These are phyloP conservation scores for Chlorella sp. DNA, from an alignment of 139 green algal species.

Conservation along the genomic window DNA sequence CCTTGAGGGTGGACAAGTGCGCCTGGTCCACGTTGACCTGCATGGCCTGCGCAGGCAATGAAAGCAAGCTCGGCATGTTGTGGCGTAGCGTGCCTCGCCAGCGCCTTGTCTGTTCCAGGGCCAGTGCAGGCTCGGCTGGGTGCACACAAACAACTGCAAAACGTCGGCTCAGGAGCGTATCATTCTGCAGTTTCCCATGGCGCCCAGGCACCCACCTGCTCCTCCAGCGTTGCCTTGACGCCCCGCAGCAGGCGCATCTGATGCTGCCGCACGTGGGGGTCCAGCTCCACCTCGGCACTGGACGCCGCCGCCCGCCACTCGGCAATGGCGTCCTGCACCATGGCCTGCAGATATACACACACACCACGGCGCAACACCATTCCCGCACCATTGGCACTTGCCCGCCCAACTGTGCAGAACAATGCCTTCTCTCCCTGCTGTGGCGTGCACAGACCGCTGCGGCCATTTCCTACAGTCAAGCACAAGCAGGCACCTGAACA, in stretches of 20 bases:
- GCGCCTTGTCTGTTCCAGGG: too few species aligned
- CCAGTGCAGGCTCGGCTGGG: too few species aligned
- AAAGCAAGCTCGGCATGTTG: too few species aligned
- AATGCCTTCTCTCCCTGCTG: too few species aligned
- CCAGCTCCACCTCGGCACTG: not conserved
- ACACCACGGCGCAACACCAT: too few species aligned
- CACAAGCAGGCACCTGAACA: not conserved
- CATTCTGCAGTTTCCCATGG: not conserved
- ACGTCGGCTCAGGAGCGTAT: not conserved
- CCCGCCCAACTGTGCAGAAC: too few species aligned
- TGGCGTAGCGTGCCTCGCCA: too few species aligned
- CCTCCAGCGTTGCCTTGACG: constrained; percentile 13
- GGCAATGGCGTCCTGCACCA: constrained; percentile 4
- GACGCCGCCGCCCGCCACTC: constrained; percentile 3
- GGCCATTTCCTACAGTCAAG: not conserved
- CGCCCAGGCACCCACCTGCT: constrained; percentile 1
- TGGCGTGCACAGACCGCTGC: too few species aligned
- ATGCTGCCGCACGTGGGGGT: not conserved
- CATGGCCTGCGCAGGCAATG: too few species aligned
- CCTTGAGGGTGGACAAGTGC: constrained; percentile 10
- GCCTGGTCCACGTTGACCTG: constrained; percentile 9
- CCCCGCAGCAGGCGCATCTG: constrained; percentile 6
- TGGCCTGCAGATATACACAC: constrained; percentile 6
- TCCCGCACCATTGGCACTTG: too few species aligned
- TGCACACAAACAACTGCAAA: too few species aligned